These are phyloP conservation scores for Pezicula radicicola DNA, from an alignment of 2,329 filamentous ascomycete species.

Conservation along the genomic window DNA sequence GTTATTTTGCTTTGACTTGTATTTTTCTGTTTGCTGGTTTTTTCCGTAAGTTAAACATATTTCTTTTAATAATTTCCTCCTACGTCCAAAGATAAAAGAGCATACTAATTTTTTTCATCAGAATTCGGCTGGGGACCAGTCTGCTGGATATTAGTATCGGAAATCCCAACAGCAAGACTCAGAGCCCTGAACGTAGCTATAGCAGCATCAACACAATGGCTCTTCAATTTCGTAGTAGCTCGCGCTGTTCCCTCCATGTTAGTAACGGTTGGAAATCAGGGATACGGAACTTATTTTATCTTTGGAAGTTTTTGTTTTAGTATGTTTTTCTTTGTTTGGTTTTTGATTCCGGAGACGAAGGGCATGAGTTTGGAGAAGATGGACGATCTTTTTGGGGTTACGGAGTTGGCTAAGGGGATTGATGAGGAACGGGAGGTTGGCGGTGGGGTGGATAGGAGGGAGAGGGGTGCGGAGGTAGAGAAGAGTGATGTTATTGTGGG, in stretches of 20 bases:
- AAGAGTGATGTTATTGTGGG: no score
- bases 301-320: conserved; percentile 63
- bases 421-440: no score
- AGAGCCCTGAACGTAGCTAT: conserved; percentile 66
- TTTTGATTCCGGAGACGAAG: conserved; percentile 54
- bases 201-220: conserved; percentile 67
- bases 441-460: no score
- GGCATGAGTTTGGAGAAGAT: conserved; percentile 60
- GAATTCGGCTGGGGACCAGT: conserved; percentile 66
- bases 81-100: no score
- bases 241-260: conserved; percentile 67
- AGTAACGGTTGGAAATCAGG: conserved; percentile 42
- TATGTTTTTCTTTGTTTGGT: conserved; percentile 62
- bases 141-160: conserved; percentile 69
- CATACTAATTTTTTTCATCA: no score
- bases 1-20: conserved; percentile 67
- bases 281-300: conserved; percentile 63
- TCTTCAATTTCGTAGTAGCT: conserved; percentile 73
- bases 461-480: no score
- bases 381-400: conserved; percentile 64
- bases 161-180: conserved; percentile 66
- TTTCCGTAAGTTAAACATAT: conserved; percentile 40
- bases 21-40: conserved; percentile 71
- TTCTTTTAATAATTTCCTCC: no score
- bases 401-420: conserved; percentile 35